phyloP scores from a whole-genome alignment of 805 yeast species.

The Torulaspora delbrueckii region DNA sequence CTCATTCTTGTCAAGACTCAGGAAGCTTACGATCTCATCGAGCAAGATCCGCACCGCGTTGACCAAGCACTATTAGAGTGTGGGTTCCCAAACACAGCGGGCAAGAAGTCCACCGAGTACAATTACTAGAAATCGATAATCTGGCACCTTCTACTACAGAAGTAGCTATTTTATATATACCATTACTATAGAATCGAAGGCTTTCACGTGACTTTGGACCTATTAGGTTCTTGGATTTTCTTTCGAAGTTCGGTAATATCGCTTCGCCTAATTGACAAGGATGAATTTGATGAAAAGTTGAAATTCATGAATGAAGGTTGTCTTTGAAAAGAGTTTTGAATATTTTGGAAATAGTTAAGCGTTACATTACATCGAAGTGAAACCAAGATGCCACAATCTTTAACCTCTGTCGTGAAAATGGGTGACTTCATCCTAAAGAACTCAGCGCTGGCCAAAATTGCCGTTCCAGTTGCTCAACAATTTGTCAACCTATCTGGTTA shows the following conservation, averaged over 20 bases:
- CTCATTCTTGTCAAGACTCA: conserved; percentile 68
- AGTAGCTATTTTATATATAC: background rate
- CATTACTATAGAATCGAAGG: background rate
- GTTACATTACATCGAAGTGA: background rate
- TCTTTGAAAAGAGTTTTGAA: background rate
- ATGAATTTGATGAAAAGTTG: background rate
- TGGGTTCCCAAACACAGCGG: conserved; percentile 63
- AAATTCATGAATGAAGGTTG: background rate
- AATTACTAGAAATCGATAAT: conserved; percentile 41
- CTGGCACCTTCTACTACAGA: too few species aligned
- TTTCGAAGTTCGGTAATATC: conserved; percentile 3
- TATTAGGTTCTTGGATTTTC: conserved; percentile 3
- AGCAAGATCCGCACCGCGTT: conserved; percentile 42
- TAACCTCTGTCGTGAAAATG: conserved; percentile 65
- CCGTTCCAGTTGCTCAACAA: conserved; percentile 73
- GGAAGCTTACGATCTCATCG: conserved; percentile 46
- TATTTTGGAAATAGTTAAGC: background rate
- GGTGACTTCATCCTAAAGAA: conserved; percentile 77
- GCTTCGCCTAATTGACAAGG: conserved; percentile 1
- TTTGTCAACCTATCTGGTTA: conserved; percentile 79
- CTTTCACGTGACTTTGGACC: conserved; percentile 8
- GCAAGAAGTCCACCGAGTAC: conserved; percentile 54
- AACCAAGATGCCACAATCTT: conserved; percentile 38
- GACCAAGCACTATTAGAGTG: conserved; percentile 52
- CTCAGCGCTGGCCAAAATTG: conserved; percentile 69